phyloP scores from a whole-genome alignment of 139 green algal genomes.

The Coelastrella sp. region DNA sequence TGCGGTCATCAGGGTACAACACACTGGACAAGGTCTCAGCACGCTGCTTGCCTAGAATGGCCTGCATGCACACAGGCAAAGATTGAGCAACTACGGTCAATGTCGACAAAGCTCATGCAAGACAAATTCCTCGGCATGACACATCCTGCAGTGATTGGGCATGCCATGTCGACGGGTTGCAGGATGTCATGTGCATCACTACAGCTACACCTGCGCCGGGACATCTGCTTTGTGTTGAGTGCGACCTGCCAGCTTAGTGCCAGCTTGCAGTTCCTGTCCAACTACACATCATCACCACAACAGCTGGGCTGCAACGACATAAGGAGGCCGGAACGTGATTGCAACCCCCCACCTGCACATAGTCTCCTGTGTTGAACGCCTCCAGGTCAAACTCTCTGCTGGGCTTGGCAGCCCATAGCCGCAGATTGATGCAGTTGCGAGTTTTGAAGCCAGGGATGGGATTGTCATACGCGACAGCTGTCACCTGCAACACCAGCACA shows the following conservation, averaged over 20 bases:
- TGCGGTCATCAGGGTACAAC: constrained; percentile 98
- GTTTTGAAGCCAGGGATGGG: constrained; percentile 98
- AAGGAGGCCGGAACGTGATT: too few species aligned
- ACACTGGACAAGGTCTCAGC: constrained; percentile 97
- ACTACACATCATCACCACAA: too few species aligned
- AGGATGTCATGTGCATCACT: too few species aligned
- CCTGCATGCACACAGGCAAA: constrained; percentile 37
- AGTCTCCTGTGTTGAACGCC: constrained; percentile 97
- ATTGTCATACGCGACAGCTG: constrained; percentile 97
- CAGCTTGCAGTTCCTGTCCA: too few species aligned
- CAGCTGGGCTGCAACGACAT: too few species aligned
- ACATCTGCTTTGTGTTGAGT: too few species aligned
- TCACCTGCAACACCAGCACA: constrained; percentile 69
- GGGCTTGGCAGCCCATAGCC: constrained; percentile 97
- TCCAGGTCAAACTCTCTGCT: constrained; percentile 97
- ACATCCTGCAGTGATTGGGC: too few species aligned
- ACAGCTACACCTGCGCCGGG: too few species aligned
- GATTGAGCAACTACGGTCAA: too few species aligned
- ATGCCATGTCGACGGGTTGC: too few species aligned
- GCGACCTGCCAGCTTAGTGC: not conserved
- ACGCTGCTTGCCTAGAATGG: constrained; percentile 96
- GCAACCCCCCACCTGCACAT: constrained; percentile 46
- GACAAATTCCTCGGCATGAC: not conserved
- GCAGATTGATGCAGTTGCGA: constrained; percentile 99
- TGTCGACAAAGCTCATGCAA: too few species aligned